phyloP scores from a whole-genome alignment of 2,329 filamentous ascomycete genomes.

The Xylaria sp. region DNA sequence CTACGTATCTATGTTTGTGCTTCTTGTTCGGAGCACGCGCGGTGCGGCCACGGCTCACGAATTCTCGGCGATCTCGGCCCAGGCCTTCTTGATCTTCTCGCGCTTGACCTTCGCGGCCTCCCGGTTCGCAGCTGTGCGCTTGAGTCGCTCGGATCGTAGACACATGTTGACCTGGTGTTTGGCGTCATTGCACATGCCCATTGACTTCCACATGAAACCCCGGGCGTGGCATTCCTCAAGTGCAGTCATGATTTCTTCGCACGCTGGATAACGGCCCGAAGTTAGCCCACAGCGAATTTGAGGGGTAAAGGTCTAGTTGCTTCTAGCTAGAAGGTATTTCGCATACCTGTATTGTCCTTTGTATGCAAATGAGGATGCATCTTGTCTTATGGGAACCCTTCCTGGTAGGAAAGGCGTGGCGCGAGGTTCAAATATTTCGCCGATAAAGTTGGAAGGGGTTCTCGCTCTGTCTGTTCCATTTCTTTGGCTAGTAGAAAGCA shows the following conservation, averaged over 20 bases:
- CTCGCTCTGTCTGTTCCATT: slow-evolving; percentile 7
- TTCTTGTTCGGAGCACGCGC: neutral
- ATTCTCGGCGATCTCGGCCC: slow-evolving; percentile 81
- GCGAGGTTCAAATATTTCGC: neutral
- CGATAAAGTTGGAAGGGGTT: slow-evolving; percentile 12
- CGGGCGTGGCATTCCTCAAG: slow-evolving; percentile 95
- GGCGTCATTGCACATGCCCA: slow-evolving; percentile 88
- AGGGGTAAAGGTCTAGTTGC: slow-evolving; percentile 6
- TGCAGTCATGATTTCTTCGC: slow-evolving; percentile 91
- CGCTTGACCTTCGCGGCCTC: slow-evolving; percentile 75
- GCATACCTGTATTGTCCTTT: slow-evolving; percentile 84
- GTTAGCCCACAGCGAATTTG: slow-evolving; percentile 4
- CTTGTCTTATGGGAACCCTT: slow-evolving; percentile 46
- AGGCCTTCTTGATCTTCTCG: slow-evolving; percentile 79
- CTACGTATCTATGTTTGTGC: slow-evolving; percentile 1
- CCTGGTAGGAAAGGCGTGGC: slow-evolving; percentile 10
- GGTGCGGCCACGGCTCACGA: slow-evolving; percentile 55
- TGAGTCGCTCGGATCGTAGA: slow-evolving; percentile 80
- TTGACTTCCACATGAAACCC: slow-evolving; percentile 91
- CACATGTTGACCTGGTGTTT: slow-evolving; percentile 89
- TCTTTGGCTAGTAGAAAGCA: slow-evolving; percentile 39
- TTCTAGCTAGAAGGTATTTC: slow-evolving; percentile 2
- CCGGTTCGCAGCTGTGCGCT: slow-evolving; percentile 81
- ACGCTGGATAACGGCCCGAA: slow-evolving; percentile 67
- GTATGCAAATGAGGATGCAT: slow-evolving; percentile 99